Evolutionary conservation across 495 filamentous ascomycete species (phyloP).

Genomic region (Clavariopsis aquatica): DNA sequence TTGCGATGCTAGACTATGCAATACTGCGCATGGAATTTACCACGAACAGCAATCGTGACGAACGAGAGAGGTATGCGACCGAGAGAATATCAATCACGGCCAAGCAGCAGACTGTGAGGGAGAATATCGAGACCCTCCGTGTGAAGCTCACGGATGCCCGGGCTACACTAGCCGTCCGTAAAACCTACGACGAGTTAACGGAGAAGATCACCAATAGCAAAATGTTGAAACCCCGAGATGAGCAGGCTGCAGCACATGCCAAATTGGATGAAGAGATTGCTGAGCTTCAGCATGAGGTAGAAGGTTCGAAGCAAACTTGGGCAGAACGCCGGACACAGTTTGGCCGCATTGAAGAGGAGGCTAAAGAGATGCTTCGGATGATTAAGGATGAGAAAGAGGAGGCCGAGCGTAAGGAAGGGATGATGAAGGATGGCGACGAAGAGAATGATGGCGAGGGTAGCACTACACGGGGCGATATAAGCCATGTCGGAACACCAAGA

Average conservation of each 20-base stretch:
- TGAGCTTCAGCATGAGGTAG: slow-evolving; percentile 80
- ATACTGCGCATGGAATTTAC: slow-evolving; percentile 89
- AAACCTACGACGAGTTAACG: slow-evolving; percentile 80
- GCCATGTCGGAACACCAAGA: slow-evolving; percentile 64
- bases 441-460: slow-evolving; percentile 67
- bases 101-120: slow-evolving; percentile 73
- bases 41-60: slow-evolving; percentile 74
- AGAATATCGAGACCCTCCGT: slow-evolving; percentile 71
- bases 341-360: slow-evolving; percentile 85
- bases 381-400: slow-evolving; percentile 98
- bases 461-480: slow-evolving; percentile 49
- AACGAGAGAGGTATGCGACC: slow-evolving; percentile 81
- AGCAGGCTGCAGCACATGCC: slow-evolving; percentile 73
- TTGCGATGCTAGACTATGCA: slow-evolving; percentile 83
- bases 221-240: slow-evolving; percentile 75
- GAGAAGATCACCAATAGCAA: slow-evolving; percentile 85
- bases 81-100: slow-evolving; percentile 75
- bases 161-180: slow-evolving; percentile 70
- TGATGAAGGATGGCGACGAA: slow-evolving; percentile 58
- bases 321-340: slow-evolving; percentile 84
- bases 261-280: slow-evolving; percentile 85
- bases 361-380: slow-evolving; percentile 76
- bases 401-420: slow-evolving; percentile 69
- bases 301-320: slow-evolving; percentile 82
- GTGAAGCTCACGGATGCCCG: slow-evolving; percentile 74